Base-by-base conservation (phyloP, 495 filamentous ascomycete species). In the Aspergillus nidulans region DNA sequence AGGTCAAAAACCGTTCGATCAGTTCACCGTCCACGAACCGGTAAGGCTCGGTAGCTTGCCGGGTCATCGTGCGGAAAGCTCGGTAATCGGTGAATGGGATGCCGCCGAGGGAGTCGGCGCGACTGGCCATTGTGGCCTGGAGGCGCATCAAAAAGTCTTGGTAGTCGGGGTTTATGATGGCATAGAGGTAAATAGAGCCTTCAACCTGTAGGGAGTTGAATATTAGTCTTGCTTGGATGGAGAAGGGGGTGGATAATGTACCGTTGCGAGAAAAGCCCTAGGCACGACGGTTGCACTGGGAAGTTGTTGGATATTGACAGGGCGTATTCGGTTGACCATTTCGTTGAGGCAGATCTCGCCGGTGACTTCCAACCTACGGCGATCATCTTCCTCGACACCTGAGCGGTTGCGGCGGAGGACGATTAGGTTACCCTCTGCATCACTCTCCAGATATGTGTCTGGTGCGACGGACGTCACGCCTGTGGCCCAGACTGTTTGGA, bases 21-120 rank as follows among this genome's bases (percentile, higher is more conserved):
- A 97, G 71, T 64, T 97, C 94, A 0, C 92, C 94, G 63, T 99
- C 94, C 40, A 97, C 83, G 63, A 97, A 96, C 7, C 94, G 79
- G 57, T 82, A 86, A 1, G 95, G 94, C 52, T 87, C 89, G 4
- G 88, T 84, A 0, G 81, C 81, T 47, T 86, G 84, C 36, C 88
- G 74, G 21, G 86, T 85, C 28, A 77, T 72, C 20, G 81, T 91
- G 42, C 82, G 80, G 70, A 92, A 95, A 0, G 86, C 88, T 19
- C 94, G 82, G 69, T 88, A 99, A 4, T 74, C 74, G 46, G 81
- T 81, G 69, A 95, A 96, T 0, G 86, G 76, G 12, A 97, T 77
- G 26, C 79, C 67, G 1, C 92, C 92, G 0, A 85, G 77, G 1
- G 83, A 84, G 41, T 83, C 70, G 40, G 95, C 75, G 3, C 76